Evolutionary conservation across 331 rosid genomes (phyloP).

Genomic region (Quercus lobata): DNA sequence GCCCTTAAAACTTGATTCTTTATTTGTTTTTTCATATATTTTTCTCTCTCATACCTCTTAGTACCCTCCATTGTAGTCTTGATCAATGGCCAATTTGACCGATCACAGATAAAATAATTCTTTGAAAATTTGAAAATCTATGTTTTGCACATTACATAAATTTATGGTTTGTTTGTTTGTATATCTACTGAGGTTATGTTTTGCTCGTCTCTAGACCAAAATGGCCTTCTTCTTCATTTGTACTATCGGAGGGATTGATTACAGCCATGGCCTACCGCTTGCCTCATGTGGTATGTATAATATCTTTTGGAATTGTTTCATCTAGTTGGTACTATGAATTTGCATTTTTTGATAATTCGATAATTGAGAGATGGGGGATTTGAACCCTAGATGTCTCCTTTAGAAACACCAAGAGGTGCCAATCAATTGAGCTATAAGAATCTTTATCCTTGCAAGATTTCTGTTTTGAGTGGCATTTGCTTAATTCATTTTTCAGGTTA

Average conservation of each 20-base stretch:
- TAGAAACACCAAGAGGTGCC: too few species aligned
- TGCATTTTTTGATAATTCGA: too few species aligned
- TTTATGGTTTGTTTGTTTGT: slow-evolving; percentile 4
- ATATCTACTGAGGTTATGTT: slow-evolving; percentile 32
- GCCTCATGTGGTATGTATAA: slow-evolving; percentile 83
- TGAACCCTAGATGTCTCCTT: too few species aligned
- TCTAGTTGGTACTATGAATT: slow-evolving; percentile 9
- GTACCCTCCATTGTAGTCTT: background rate
- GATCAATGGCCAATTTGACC: background rate
- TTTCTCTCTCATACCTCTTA: background rate
- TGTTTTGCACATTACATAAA: background rate
- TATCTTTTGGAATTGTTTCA: slow-evolving; percentile 19
- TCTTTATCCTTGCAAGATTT: slow-evolving; percentile 5
- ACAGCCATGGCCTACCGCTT: slow-evolving; percentile 99
- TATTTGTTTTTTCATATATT: background rate
- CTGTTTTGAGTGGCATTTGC: slow-evolving; percentile 24
- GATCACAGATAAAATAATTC: background rate
- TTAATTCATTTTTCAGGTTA: slow-evolving; percentile 61
- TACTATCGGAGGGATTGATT: slow-evolving; percentile 81
- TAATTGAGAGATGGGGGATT: too few species aligned
- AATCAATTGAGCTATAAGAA: background rate
- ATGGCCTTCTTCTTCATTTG: slow-evolving; percentile 97
- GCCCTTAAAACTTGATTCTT: background rate
- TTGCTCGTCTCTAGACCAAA: slow-evolving; percentile 70
- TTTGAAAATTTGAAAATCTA: background rate